Base-by-base conservation (phyloP, 179 eudicot genomes). In the Beta corolliflora region DNA sequence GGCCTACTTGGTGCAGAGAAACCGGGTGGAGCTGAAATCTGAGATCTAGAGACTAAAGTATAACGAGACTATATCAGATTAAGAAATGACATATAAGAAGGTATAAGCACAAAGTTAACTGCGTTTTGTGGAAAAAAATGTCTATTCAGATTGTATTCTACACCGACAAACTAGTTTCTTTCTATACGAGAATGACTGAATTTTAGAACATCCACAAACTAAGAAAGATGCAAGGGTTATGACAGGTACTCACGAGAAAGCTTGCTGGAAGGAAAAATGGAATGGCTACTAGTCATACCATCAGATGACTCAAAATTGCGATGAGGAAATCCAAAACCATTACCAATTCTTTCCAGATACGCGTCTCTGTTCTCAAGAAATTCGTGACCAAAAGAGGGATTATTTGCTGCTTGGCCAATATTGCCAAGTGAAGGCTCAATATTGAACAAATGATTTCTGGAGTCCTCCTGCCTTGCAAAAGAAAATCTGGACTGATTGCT, bases 401-500 rank as follows among this genome's bases (percentile, higher is more conserved):
- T 85, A 63, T 77, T 75, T 59, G 67, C 65, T 77, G 81, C 61
- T 59, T 81, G 85, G 31, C 88, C 89, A 78, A 48, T 58, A 81
- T 84, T 84, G 78, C 86, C 78, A 25, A 84, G 76, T 81, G 91
- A 82, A 73, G 89, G 85, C 75, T 82, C 89, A 56, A 67, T 79
- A 76, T 82, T 86, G 66, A 84, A 82, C 45, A 87, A 67, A 77
- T 84, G 85, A 72, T 82, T 82, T 64, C 79, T 82, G 61, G 86
- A 71, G 52, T 92, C 94, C 41, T 93, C 97, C 84, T 92, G 92
- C 84, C 99, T 92, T 31, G 98, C 99, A 92, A 97, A 97, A n/a
- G 98, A 93, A 86, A 97, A 97, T 83, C 97, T 92, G 65, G 99
- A 97, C 78, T 97, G 97, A 81, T 88, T 92, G 90, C 88, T 92